Evolutionary conservation across 257 asterid genomes (phyloP).

Genomic region (Avicennia marina): DNA sequence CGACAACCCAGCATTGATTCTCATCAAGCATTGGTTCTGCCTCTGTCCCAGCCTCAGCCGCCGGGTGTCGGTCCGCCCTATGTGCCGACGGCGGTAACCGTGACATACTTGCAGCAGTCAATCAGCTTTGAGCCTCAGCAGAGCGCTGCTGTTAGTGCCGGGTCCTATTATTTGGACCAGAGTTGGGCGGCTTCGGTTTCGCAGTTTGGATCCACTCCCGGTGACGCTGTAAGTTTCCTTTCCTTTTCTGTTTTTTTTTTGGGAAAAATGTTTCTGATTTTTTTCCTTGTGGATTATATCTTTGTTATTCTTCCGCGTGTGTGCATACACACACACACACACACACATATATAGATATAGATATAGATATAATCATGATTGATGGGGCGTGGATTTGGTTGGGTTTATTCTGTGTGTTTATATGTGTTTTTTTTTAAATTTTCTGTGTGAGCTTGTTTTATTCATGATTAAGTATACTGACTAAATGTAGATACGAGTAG

Average conservation of each 20-base stretch:
- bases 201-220: constrained; percentile 19
- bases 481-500: no score
- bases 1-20: constrained; percentile 16
- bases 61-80: no score
- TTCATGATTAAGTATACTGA: no score
- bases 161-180: constrained; percentile 26
- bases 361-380: no score
- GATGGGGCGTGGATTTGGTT: no score
- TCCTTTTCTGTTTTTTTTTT: no score
- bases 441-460: no score
- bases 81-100: constrained; percentile 15
- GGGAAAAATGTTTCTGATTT: no score
- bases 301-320: neutral
- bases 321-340: no score
- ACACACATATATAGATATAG: no score
- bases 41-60: constrained; percentile 15
- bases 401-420: no score
- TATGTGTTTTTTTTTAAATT: no score
- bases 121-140: constrained; percentile 22
- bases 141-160: constrained; percentile 7
- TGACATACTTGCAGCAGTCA: constrained; percentile 25
- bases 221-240: constrained; percentile 36
- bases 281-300: constrained; percentile 16
- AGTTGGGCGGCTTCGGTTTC: constrained; percentile 26
- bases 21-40: constrained; percentile 13